A percentile compares a stretch with the other conserved stretches of the same genome.
Evolutionary conservation across 345 rosid species (phyloP).

Genomic region (Moringa oleifera): DNA sequence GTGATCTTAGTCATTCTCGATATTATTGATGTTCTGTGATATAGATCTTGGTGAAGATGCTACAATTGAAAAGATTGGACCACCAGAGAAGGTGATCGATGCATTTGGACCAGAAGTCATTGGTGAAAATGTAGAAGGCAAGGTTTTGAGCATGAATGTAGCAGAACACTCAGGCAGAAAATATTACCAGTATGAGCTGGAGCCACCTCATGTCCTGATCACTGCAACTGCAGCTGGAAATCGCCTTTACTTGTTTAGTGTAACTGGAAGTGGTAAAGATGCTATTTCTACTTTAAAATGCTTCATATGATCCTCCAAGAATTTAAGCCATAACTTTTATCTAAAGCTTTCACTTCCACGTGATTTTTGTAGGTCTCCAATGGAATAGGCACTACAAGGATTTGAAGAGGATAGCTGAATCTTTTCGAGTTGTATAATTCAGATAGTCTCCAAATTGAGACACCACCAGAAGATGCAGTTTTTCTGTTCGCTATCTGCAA

Average conservation of each 20-base stretch:
- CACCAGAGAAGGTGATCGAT: constrained; percentile 81
- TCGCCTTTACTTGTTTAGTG: constrained; percentile 74
- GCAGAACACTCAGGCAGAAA: constrained; percentile 65
- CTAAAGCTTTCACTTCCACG: background rate
- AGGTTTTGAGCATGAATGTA: constrained; percentile 61
- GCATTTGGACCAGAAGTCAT: constrained; percentile 95
- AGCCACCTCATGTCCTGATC: constrained; percentile 85
- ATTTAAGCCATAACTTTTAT: background rate
- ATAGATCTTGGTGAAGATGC: constrained; percentile 65
- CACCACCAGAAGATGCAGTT: background rate
- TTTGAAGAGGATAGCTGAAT: constrained; percentile 77
- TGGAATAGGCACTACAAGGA: constrained; percentile 96
- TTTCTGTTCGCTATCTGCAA: background rate
- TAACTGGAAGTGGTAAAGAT: constrained; percentile 62
- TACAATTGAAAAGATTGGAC: constrained; percentile 73
- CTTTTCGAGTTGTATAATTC: constrained; percentile 70
- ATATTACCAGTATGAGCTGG: constrained; percentile 83
- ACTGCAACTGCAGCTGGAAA: constrained; percentile 97
- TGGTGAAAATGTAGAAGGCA: constrained; percentile 90
- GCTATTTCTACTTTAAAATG: background rate
- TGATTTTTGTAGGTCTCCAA: constrained; percentile 59
- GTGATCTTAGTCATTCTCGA: background rate
- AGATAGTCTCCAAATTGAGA: background rate
- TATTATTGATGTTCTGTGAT: background rate
- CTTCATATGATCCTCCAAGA: background rate